Evolutionary conservation across 228 moss, liverwort and hornwort genomes (phyloP), one percentile per base, ranked within the genome.

Genomic region (Sphagnum magellanicum): DNA sequence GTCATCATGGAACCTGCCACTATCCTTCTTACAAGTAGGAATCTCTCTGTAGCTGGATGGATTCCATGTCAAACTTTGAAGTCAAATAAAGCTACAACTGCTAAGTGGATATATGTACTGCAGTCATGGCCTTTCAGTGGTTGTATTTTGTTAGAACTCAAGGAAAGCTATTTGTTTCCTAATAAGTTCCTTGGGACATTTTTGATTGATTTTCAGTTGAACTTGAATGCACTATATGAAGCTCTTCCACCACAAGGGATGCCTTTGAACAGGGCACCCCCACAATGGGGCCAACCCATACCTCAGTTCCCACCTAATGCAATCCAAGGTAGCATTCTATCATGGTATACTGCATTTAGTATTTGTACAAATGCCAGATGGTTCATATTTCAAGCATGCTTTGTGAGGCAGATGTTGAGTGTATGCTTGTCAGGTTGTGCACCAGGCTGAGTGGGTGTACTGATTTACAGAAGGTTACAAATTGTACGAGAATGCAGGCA

Each of bases 181-280:
- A 62, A 16, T 47, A 60, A 60, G 60, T 60, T 60, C 11, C 60
- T 60, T 4, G 4, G 8, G 47, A 46, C 32, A 14, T 16, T 62
- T 14, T 8, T 16, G 14, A 16, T 6, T 16, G 9, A 16, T 67
- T 5, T 75, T 75, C 75, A 84, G 84, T 84, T 84, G 15, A 84
- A 70, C 68, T 77, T 80, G 84, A 75, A 75, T 51, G 75, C 80
- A 16, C 71, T 84, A 71, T 75, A 84, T 77, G 77, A 77, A 59
- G 84, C 78, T 5, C 66, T 84, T 50, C 80, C 80, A 63, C 84
- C 71, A 68, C 75, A 80, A 51, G 78, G 80, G 53, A 70, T 75
- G 67, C 71, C 84, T 63, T 67, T 66, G 13, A 52, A 74, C 71
- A 73, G 75, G 63, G 68, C 80, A 68, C 51, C 75, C 32, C 68